Evolutionary conservation across 768 basidiomycete species (phyloP), one percentile per base, ranked within the genome.

Genomic region (Jaapia argillacea): DNA sequence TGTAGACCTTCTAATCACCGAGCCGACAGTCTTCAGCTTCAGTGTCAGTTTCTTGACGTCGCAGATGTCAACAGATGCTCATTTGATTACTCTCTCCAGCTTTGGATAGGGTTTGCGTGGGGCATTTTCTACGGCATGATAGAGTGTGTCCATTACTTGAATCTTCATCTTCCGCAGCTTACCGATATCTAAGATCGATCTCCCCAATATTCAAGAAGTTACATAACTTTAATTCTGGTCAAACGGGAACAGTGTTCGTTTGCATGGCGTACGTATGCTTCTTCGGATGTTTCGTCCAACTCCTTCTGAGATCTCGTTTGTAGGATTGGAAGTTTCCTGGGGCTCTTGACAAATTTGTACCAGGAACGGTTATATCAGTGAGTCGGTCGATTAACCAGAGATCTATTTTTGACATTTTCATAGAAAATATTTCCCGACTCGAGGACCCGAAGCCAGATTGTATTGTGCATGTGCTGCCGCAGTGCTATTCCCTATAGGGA

Each of bases 11-110:
- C 60, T 87, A 46, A 47, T 74, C 12, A 83, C 82, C 0, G 90
- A 92, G 55, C 84, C 83, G 0, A 71, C 81, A 26, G 86, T 90
- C 5, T 61, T 72, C 2, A 78, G 77, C 51, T 84, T 90, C 54
- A 81, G 77, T 53, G 83, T 85, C 55, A 27, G 75, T 60, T 33
- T 10, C 10, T 16, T 10, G 7, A 7, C 21, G 7, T 16, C 28
- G 16, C 10, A 16, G 10, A 33, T 14, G 31, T 5, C 4, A 7
- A 10, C 5, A 7, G 10, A 3, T 10, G 28, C 21, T 21, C 4
- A 33, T 36, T 7, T 2, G 28, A 16, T 16, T 16, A 33, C n/a
- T 33, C 1, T 22, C 12, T 24, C 14, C 54, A 77, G 75, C 53
- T 79, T 23, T 78, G 76, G 77, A 58, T 75, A 25, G 73, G 74